Evolutionary conservation across 2,329 filamentous ascomycete genomes (phyloP), one percentile per base, ranked within the genome.

Genomic region (Colletotrichum tanaceti): DNA sequence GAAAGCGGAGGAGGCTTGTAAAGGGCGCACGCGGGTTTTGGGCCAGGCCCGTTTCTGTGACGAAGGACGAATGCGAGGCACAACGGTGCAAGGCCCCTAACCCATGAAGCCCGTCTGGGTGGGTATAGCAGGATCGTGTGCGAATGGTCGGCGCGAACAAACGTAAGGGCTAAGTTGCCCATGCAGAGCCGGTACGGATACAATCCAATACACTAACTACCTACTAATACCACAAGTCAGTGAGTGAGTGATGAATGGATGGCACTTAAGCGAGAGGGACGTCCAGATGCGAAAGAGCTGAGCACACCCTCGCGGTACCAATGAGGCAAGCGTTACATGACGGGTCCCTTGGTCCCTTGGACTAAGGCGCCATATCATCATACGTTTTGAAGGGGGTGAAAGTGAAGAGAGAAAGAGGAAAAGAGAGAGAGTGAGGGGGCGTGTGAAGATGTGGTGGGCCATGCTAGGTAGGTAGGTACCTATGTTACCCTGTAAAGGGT

Each of bases 81-180:
- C 62, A 55, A 66, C 63, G 62, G 49, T 44, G 66, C 63, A 69
- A 69, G n/a, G 62, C 41, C 39, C 62, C 66, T 66, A 58, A 69
- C 61, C 66, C 62, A 69, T 69, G 66, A 50, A 57, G 66, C 20
- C 32, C 24, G 50, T 46, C 62, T 62, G 55, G 63, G 66, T 66
- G 66, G 66, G 57, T 69, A 69, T 60, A 43, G 35, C 35, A 39
- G 32, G 24, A 49, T 11, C 16, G 28, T 28, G 47, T 39, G 60
- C 54, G 35, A 39, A 32, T 50, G 22, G 14, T 41, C 41, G 44
- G 60, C 6, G 38, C 59, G 59, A 63, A 52, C 59, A 46, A 58
- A 52, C 59, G 28, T 58, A 58, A 46, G 59, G 64, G 32, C 53
- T 52, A 9, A 35, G 32, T 63, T 16, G n/a, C 38, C 38, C 28